Percentiles rank a stretch among this genome's conserved stretches.
These are phyloP conservation scores for Athelia sp. DNA, from an alignment of 1,284 basidiomycete species.

Conservation along the genomic window DNA sequence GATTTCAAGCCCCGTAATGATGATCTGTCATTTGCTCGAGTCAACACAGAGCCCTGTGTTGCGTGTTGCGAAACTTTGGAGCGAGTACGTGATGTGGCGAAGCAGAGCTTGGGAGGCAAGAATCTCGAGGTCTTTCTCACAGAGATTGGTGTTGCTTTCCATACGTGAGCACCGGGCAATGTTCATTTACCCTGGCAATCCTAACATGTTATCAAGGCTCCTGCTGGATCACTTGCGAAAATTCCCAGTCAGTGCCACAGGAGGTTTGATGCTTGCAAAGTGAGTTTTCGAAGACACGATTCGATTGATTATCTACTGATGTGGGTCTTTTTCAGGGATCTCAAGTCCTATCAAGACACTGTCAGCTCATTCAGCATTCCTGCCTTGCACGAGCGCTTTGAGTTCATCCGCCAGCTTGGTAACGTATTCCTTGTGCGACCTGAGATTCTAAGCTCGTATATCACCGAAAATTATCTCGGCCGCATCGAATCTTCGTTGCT, in stretches of 20 bases:
- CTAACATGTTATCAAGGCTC: slow-evolving; percentile 46
- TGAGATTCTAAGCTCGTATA: slow-evolving; percentile 89
- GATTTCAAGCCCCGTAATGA: slow-evolving; percentile 98
- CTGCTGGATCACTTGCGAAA: slow-evolving; percentile 94
- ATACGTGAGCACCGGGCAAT: slow-evolving; percentile 50
- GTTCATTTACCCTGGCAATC: neutral
- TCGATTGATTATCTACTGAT: neutral
- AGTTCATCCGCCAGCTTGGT: slow-evolving; percentile 96
- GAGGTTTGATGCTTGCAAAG: slow-evolving; percentile 98
- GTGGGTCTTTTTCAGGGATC: slow-evolving; percentile 57
- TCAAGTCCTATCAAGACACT: slow-evolving; percentile 95
- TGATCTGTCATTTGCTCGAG: slow-evolving; percentile 88
- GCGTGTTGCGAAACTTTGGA: slow-evolving; percentile 84
- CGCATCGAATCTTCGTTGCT: slow-evolving; percentile 86
- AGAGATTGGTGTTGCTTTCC: slow-evolving; percentile 93
- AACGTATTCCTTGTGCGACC: slow-evolving; percentile 95
- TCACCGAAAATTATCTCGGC: slow-evolving; percentile 87
- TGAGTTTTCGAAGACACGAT: slow-evolving; percentile 31
- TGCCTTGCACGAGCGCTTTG: slow-evolving; percentile 90
- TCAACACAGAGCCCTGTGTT: slow-evolving; percentile 95
- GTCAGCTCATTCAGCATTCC: slow-evolving; percentile 79
- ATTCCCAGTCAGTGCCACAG: slow-evolving; percentile 94
- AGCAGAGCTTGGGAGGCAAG: slow-evolving; percentile 80
- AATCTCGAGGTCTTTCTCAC: slow-evolving; percentile 90
- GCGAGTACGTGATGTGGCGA: slow-evolving; percentile 71